Percentiles rank a stretch among this genome's conserved stretches.
phyloP scores from a whole-genome alignment of 352 stramenopile genomes.

The Saprolegnia parasitica region DNA sequence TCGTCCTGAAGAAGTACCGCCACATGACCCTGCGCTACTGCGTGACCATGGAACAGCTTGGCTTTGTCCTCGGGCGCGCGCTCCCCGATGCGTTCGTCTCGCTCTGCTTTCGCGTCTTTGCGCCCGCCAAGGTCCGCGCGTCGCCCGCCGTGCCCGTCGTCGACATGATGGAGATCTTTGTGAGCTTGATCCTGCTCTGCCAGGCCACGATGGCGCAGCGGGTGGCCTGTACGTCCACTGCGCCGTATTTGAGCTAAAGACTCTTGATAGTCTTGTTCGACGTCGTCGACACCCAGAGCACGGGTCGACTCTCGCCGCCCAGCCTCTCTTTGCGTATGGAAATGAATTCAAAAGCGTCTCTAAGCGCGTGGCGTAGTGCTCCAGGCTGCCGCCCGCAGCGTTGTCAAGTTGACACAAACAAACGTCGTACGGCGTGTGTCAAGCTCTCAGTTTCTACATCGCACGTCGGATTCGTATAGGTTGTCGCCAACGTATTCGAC shows the following conservation, averaged over 20 bases:
- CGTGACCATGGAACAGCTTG: constrained; percentile 53
- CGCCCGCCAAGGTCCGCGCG: constrained; percentile 46
- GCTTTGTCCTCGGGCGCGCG: constrained; percentile 36
- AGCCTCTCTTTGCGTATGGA: constrained; percentile 13
- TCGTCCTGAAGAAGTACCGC: constrained; percentile 34
- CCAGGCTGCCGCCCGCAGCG: constrained; percentile 3
- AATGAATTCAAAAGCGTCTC: neutral
- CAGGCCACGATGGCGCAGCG: constrained; percentile 35
- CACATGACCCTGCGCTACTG: constrained; percentile 52
- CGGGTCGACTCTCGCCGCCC: neutral
- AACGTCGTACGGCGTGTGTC: neutral
- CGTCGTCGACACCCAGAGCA: neutral
- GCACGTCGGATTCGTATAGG: neutral
- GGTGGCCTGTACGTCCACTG: constrained; percentile 13
- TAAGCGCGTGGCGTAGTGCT: neutral
- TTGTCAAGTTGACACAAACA: constrained; percentile 22
- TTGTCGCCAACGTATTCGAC: neutral
- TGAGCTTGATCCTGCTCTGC: constrained; percentile 56
- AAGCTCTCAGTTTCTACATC: neutral
- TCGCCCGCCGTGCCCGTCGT: constrained; percentile 62
- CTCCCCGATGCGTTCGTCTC: constrained; percentile 14
- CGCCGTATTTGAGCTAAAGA: neutral
- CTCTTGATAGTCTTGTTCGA: constrained; percentile 13
- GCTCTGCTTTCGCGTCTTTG: constrained; percentile 45
- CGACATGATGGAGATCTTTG: constrained; percentile 61